phyloP scores from a whole-genome alignment of 2,329 filamentous ascomycete species.

The Grosmannia penicillata region DNA sequence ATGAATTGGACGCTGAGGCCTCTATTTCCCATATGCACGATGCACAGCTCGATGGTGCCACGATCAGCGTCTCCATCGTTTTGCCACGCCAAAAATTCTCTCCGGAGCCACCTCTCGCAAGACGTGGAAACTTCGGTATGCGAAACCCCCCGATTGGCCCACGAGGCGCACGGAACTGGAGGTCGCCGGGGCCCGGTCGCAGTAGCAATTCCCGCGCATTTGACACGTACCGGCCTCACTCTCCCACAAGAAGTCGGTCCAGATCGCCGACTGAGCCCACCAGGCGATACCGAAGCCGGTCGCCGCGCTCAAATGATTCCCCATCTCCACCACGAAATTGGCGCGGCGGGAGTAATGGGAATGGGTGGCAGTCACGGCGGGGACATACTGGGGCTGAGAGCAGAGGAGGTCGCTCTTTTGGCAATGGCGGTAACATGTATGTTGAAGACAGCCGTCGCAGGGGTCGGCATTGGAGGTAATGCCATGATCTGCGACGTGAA shows the following conservation, averaged over 20 bases:
- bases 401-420: too few species aligned
- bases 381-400: too few species aligned
- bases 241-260: conserved; percentile 32
- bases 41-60: conserved; percentile 74
- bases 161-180: conserved; percentile 9
- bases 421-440: too few species aligned
- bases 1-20: conserved; percentile 65
- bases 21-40: conserved; percentile 97
- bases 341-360: background rate
- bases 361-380: too few species aligned
- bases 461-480: too few species aligned
- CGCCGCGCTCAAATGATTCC: conserved; percentile 22
- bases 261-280: conserved; percentile 20
- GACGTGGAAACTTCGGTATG: conserved; percentile 45
- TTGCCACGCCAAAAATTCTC: conserved; percentile 73
- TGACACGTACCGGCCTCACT: conserved; percentile 41
- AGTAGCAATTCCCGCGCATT: conserved; percentile 20
- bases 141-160: conserved; percentile 26
- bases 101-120: conserved; percentile 57
- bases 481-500: too few species aligned
- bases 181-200: conserved; percentile 16
- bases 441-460: too few species aligned
- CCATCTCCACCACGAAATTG: conserved; percentile 14
- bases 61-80: conserved; percentile 78
- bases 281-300: conserved; percentile 29